These are phyloP conservation scores for Botrytis elliptica DNA, from an alignment of 2,329 filamentous ascomycete species.

Conservation along the genomic window DNA sequence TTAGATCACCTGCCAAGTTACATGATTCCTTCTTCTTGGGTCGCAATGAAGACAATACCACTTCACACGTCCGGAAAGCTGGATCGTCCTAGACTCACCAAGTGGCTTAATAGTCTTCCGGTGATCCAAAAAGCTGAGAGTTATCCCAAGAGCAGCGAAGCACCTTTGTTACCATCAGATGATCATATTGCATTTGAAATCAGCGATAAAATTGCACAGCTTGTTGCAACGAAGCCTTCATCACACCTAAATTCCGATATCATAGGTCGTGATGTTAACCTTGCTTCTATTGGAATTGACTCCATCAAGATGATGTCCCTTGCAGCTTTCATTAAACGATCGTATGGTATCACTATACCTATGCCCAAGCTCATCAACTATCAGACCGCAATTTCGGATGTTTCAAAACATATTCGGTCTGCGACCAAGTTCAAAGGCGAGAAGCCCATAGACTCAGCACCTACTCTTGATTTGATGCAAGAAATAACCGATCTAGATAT, in stretches of 20 bases:
- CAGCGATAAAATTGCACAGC: conserved; percentile 8
- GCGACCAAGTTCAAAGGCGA: not conserved
- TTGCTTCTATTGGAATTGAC: conserved; percentile 19
- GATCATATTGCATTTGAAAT: conserved; percentile 7
- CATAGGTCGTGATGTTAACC: conserved; percentile 10
- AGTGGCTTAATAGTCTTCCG: conserved; percentile 17
- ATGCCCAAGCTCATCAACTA: conserved; percentile 18
- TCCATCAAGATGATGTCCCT: conserved; percentile 25
- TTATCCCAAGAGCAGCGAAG: not conserved
- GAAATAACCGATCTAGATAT: not conserved
- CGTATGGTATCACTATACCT: conserved; percentile 8
- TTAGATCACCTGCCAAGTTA: conserved; percentile 35
- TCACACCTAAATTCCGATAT: conserved; percentile 4
- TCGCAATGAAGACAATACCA: conserved; percentile 37
- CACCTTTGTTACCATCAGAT: not conserved
- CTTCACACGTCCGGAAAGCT: conserved; percentile 39
- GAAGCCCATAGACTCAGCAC: not conserved
- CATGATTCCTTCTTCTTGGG: conserved; percentile 40
- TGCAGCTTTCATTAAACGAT: conserved; percentile 20
- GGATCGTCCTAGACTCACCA: conserved; percentile 40
- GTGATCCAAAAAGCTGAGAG: not conserved
- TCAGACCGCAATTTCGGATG: conserved; percentile 17
- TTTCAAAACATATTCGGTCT: conserved; percentile 10
- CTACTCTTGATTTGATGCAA: conserved; percentile 9
- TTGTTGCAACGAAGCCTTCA: not conserved